A percentile compares a stretch with the other conserved stretches of the same genome.
Conservation (phyloP, 164 flowering plant genomes). For the Warburgia ugandensis region DNA sequence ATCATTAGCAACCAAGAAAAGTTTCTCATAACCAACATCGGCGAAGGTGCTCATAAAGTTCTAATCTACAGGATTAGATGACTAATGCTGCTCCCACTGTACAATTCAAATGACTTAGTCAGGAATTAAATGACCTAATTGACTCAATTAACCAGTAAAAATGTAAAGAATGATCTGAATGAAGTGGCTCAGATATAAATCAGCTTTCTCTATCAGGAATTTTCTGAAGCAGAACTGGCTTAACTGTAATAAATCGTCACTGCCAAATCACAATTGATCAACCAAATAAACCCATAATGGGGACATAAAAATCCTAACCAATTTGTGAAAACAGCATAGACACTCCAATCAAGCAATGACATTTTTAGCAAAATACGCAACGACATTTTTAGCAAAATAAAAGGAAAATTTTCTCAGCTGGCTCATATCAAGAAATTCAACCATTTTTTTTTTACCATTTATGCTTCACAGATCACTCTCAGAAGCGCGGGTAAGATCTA, state of each 20-base stretch:
- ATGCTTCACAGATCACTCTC: slow-evolving; percentile 70
- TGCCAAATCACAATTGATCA: slow-evolving; percentile 21
- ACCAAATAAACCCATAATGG: neutral
- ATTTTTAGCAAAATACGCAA: neutral
- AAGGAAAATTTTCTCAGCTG: too few relatives aligned
- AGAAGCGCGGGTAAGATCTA: slow-evolving; percentile 84
- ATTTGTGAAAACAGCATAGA: too few relatives aligned
- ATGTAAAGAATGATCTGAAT: neutral
- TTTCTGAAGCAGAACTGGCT: slow-evolving; percentile 95
- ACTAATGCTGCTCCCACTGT: too few relatives aligned
- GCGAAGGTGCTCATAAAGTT: neutral
- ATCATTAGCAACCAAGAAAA: neutral
- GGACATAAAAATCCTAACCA: too few relatives aligned
- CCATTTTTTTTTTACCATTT: slow-evolving; percentile 43
- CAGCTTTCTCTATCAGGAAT: slow-evolving; percentile 80
- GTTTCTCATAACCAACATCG: neutral
- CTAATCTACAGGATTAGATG: neutral
- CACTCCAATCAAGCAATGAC: neutral
- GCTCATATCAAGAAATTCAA: slow-evolving; percentile 98
- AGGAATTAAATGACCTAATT: neutral
- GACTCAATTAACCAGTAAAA: neutral
- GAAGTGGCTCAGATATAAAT: slow-evolving; percentile 46
- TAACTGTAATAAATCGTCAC: slow-evolving; percentile 60
- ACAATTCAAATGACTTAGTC: too few relatives aligned
- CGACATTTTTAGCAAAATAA: too few relatives aligned